Evolutionary conservation across 768 basidiomycete species (phyloP), one percentile per base, ranked within the genome.

Genomic region (Psilocybe tampanensis): DNA sequence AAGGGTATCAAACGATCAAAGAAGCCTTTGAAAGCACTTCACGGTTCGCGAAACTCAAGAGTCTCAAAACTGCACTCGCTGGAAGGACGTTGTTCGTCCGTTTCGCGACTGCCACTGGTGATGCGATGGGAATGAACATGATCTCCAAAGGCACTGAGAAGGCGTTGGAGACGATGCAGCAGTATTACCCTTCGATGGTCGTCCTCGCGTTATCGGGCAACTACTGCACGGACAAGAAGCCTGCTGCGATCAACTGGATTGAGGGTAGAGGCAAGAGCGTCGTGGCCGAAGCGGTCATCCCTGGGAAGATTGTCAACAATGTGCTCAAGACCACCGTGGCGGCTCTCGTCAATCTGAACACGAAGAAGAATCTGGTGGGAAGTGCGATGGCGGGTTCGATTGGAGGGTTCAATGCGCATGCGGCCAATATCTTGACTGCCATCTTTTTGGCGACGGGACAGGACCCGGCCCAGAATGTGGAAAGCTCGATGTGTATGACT

Each of bases 41-140:
- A 9, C 83, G 97, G 47, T 99, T 98, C 67, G 96, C 95, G 5
- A 85, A 88, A 68, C 72, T 99, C 49, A 86, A 89, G 73, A 81
- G 80, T 54, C 77, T 98, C 64, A 96, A 96, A 81, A 88, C 88
- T 45, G 92, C 89, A 4, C 76, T 98, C 71, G 97, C 97, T 6
- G 97, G 97, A 5, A 84, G 97, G 41, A 96, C 94, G 36, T 76
- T 99, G 36, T 99, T 88, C 69, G 87, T 98, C 21, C 85, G 97
- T 45, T 98, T 99, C 68, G 90, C 91, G 56, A 97, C 95, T 13
- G 87, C 85, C 53, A 98, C 97, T 0, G 97, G 95, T 26, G 96
- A 98, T 67, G 96, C 97, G 41, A 99, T 98, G 96, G 97, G 97
- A 17, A 99, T 99, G 97, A 99, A 99, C 80, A 99, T 98, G 97